Base-by-base conservation (phyloP, 164 flowering plant species). In the Annona squamosa region DNA sequence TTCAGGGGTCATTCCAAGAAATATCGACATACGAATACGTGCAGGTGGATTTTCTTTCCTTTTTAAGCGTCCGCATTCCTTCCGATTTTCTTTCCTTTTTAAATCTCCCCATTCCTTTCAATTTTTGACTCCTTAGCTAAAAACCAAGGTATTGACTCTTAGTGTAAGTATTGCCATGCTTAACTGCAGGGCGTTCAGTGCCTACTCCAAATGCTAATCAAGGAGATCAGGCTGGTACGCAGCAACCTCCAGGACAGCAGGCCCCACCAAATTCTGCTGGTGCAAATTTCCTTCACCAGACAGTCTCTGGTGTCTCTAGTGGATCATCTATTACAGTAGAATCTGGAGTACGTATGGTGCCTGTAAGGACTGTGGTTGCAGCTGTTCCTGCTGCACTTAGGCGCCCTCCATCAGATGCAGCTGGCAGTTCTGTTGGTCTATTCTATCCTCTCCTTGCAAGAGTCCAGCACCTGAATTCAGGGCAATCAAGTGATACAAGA, bases 11-110 rank as follows among this genome's bases (percentile, higher is more conserved):
- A 68, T 85, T 67, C 93, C 90, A 12, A 88, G 95, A 80, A 89
- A 83, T 47, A 88, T 91, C 74, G 97, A 94, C 77, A 89, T 94
- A 82, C 87, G 89, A 73, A 88, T 94, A 72, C 89, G 90, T 26
- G 82, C 89, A 88, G 97, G 99, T 94, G 67, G 66, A 10, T 0
- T 74, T 17, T 44, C 41, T 46, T 41, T 7, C 48, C 12, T 56
- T 4, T n/a, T 42, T 57, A 12, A 10, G 4, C 42, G 5, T 4
- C n/a, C 37, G 5, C 47, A 56, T n/a, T 9, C 68, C 62, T 70
- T 41, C 17, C 4, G 71, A 47, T 42, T 16, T 1, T 2, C 37
- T 26, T 3, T 18, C 5, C 1, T 59, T 56, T 37, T 10, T 71
- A 12, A 10, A 13, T 57, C 9, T 4, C n/a, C 37, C 65, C 47